Percentiles rank a stretch among this genome's conserved stretches.
Conservation (phyloP, 108 stramenopile genomes). For the Chaetoceros tenuissimus region DNA sequence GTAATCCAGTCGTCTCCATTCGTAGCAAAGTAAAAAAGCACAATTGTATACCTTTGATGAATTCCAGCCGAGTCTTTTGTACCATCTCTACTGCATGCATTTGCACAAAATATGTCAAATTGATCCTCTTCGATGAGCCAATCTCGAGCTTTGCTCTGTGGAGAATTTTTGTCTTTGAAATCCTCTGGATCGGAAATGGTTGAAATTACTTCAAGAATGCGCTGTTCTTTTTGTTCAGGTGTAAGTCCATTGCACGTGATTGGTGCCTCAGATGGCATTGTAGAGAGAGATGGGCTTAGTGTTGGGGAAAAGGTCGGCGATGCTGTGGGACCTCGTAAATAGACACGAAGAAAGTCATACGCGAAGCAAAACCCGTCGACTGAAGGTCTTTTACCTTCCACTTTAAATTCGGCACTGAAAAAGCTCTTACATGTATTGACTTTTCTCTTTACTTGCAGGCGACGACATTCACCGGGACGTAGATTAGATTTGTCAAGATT, state of each 20-base stretch:
- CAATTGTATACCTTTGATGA: background rate
- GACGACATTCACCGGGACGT: background rate
- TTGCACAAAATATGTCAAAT: background rate
- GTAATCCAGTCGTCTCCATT: background rate
- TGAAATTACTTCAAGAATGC: background rate
- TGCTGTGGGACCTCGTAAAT: background rate
- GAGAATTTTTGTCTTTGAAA: background rate
- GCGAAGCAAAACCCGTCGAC: background rate
- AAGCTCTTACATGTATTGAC: background rate
- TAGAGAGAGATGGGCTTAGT: background rate
- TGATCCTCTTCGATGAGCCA: background rate
- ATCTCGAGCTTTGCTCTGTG: background rate
- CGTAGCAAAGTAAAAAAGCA: background rate
- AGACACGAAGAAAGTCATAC: background rate
- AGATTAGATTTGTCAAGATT: background rate
- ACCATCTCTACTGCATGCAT: background rate
- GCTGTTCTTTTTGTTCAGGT: background rate
- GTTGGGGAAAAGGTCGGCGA: background rate
- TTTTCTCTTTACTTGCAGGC: background rate
- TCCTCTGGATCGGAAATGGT: background rate
- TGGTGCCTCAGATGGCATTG: background rate
- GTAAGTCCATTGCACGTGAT: background rate
- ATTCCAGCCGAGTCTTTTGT: background rate
- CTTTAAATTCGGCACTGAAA: background rate
- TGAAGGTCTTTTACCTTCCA: background rate